Percentiles rank a stretch among this genome's conserved stretches.
phyloP scores from a whole-genome alignment of 2,329 filamentous ascomycete genomes.

The Paradendryphiella salina region DNA sequence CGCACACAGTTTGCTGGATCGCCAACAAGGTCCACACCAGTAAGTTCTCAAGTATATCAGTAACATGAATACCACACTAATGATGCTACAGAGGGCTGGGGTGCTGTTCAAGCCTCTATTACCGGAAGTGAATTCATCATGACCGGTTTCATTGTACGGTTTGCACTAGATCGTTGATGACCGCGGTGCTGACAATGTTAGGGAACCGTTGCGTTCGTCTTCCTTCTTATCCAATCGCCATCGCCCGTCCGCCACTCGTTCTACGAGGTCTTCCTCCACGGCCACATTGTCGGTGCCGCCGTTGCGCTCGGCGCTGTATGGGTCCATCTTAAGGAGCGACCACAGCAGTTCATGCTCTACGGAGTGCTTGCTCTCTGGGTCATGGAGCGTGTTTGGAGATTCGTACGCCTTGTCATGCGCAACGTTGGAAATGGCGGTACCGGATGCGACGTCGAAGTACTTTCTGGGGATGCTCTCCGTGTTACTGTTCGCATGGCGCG shows the following conservation, averaged over 20 bases:
- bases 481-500: slow-evolving; percentile 74
- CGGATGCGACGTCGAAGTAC: slow-evolving; percentile 70
- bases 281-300: slow-evolving; percentile 68
- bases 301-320: slow-evolving; percentile 66
- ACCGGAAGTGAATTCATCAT: slow-evolving; percentile 55
- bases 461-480: slow-evolving; percentile 74
- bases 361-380: slow-evolving; percentile 68
- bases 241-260: slow-evolving; percentile 75
- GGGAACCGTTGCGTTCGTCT: slow-evolving; percentile 63
- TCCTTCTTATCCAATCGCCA: slow-evolving; percentile 68
- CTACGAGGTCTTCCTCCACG: slow-evolving; percentile 75
- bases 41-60: slow-evolving; percentile 19
- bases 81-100: slow-evolving; percentile 54
- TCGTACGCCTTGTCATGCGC: slow-evolving; percentile 64
- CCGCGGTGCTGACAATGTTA: slow-evolving; percentile 59
- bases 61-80: slow-evolving; percentile 16
- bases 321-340: slow-evolving; percentile 62
- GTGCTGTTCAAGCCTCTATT: slow-evolving; percentile 48
- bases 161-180: slow-evolving; percentile 59
- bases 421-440: slow-evolving; percentile 70
- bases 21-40: slow-evolving; percentile 48
- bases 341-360: slow-evolving; percentile 64
- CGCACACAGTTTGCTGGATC: slow-evolving; percentile 67
- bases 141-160: slow-evolving; percentile 65
- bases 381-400: slow-evolving; percentile 63